Evolutionary conservation across 768 basidiomycete species (phyloP).

Genomic region (Phylloporus arenicola): DNA sequence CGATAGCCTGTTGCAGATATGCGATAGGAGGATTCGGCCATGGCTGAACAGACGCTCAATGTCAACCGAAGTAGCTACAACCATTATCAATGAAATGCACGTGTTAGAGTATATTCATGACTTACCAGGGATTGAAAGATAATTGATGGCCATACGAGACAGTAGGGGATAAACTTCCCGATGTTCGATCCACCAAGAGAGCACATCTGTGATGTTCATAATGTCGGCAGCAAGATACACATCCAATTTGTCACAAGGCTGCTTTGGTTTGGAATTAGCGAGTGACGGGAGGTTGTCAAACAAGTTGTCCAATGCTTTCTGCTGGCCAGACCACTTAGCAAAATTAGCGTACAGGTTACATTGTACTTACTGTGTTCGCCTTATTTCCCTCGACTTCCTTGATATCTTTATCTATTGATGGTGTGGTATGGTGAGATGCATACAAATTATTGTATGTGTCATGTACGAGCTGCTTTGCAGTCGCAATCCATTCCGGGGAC

Average conservation of each 20-base stretch:
- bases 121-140: neutral
- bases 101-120: neutral
- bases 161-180: neutral
- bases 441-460: neutral
- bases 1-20: slow-evolving; percentile 22
- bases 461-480: neutral
- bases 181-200: neutral
- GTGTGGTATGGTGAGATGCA: neutral
- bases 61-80: slow-evolving; percentile 29
- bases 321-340: too few species aligned
- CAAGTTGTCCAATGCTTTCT: neutral
- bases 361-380: too few species aligned
- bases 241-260: neutral
- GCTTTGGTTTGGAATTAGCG: neutral
- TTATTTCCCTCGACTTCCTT: too few species aligned
- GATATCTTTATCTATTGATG: too few species aligned
- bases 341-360: too few species aligned
- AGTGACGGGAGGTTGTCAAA: neutral
- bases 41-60: slow-evolving; percentile 29
- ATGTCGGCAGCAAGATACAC: neutral
- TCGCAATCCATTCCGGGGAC: neutral
- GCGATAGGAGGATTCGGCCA: slow-evolving; percentile 24
- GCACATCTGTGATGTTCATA: neutral
- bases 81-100: neutral
- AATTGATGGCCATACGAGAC: neutral